Conservation (phyloP, 2,329 filamentous ascomycete species). For the Seiridium cupressi region DNA sequence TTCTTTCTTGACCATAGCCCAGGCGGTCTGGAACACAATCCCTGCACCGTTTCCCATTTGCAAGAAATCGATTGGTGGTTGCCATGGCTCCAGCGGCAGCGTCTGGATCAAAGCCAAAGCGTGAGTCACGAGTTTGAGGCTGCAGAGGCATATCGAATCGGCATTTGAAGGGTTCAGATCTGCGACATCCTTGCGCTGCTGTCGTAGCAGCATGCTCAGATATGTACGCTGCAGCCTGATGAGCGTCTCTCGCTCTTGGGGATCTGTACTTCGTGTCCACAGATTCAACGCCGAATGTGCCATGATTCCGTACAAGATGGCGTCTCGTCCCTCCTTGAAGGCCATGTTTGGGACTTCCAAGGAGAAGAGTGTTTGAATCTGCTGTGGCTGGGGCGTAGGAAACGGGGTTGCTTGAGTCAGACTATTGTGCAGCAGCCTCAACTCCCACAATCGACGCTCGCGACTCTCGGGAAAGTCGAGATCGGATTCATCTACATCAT, state of each 20-base stretch:
- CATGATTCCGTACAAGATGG: constrained; percentile 31
- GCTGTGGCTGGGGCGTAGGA: constrained; percentile 13
- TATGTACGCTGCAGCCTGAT: constrained; percentile 34
- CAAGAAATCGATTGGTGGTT: constrained; percentile 35
- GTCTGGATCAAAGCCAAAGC: constrained; percentile 36
- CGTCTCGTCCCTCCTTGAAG: constrained; percentile 26
- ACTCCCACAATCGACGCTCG: constrained; percentile 34
- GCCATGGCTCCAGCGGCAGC: constrained; percentile 31
- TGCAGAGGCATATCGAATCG: constrained; percentile 33
- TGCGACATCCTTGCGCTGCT: constrained; percentile 33
- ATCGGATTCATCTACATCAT: constrained; percentile 15
- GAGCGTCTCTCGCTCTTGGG: constrained; percentile 25
- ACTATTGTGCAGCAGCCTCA: constrained; percentile 33
- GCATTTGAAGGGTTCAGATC: constrained; percentile 25
- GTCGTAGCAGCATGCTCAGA: constrained; percentile 31
- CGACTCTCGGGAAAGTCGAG: constrained; percentile 31
- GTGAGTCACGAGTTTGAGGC: constrained; percentile 33
- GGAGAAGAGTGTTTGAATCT: constrained; percentile 26
- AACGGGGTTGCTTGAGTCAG: constrained; percentile 29
- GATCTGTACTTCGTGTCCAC: constrained; percentile 25
- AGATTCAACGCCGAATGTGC: constrained; percentile 35
- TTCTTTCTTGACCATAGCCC: constrained; percentile 15
- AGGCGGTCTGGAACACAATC: constrained; percentile 27
- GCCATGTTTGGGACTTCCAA: constrained; percentile 31
- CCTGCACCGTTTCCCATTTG: constrained; percentile 33